Conservation (phyloP, 1,284 basidiomycete genomes). For the Takashimella koratensis region DNA sequence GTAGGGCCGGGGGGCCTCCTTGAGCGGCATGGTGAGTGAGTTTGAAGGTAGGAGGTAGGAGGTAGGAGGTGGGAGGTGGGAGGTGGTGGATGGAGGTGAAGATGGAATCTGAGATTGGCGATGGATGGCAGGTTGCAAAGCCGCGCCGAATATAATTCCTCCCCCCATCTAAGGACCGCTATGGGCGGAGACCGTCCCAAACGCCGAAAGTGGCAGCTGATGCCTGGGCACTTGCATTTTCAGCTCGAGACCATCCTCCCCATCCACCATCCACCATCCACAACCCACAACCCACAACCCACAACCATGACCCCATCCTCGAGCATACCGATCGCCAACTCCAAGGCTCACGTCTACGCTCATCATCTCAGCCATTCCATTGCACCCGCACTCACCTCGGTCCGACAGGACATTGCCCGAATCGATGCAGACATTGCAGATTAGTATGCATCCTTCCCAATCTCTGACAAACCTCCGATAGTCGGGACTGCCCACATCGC, state of each 20-base stretch:
- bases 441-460: constrained; percentile 27
- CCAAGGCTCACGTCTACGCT: constrained; percentile 3
- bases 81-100: not conserved
- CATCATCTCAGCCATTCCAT: constrained; percentile 14
- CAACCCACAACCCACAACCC: too few species aligned
- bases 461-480: too few species aligned
- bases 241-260: too few species aligned
- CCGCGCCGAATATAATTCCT: too few species aligned
- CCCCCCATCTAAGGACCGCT: too few species aligned
- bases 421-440: constrained; percentile 23
- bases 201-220: not conserved
- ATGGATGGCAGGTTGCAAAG: too few species aligned
- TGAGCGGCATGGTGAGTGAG: constrained; percentile 59
- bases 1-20: constrained; percentile 66
- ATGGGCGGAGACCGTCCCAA: too few species aligned
- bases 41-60: not conserved
- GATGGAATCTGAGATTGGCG: not conserved
- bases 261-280: too few species aligned
- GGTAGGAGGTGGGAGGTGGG: not conserved
- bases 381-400: constrained; percentile 13
- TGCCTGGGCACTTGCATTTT: too few species aligned
- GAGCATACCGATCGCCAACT: too few species aligned
- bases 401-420: constrained; percentile 14
- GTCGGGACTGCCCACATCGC: too few species aligned
- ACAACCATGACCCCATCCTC: too few species aligned